These are phyloP conservation scores for Leccinellum albellum DNA, from an alignment of 768 basidiomycete genomes.

Conservation along the genomic window DNA sequence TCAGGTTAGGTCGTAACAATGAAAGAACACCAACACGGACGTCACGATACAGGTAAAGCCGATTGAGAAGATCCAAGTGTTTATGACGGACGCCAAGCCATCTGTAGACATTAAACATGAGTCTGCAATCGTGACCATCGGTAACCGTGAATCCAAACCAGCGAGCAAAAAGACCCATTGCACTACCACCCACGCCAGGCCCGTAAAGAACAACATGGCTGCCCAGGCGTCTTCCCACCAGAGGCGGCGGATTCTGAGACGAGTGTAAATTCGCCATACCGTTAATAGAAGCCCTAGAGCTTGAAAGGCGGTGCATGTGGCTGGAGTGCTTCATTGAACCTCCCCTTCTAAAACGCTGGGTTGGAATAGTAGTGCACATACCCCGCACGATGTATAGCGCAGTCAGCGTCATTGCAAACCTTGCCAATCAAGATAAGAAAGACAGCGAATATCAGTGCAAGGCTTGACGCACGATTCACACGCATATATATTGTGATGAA, in stretches of 20 bases:
- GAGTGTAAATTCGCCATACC: constrained; percentile 17
- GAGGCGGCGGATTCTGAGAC: constrained; percentile 13
- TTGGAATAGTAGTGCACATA: neutral
- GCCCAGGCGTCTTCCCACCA: neutral
- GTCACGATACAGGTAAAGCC: neutral
- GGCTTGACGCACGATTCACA: neutral
- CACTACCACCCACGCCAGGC: constrained; percentile 9
- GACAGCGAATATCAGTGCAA: neutral
- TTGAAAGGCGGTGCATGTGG: neutral
- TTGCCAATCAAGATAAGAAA: neutral
- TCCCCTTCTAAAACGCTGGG: neutral
- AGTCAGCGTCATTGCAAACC: neutral
- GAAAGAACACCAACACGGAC: neutral
- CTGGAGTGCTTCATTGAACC: neutral
- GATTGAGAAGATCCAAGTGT: neutral
- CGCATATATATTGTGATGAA: neutral
- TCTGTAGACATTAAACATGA: neutral
- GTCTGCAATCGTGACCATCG: neutral
- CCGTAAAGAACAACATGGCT: constrained; percentile 4
- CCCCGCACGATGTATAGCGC: neutral
- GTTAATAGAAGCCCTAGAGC: constrained; percentile 14
- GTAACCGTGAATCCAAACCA: neutral
- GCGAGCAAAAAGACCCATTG: constrained; percentile 4
- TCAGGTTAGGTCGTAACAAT: neutral
- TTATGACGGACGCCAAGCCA: neutral